A percentile compares a stretch with the other conserved stretches of the same genome.
Conservation (phyloP, 2,329 filamentous ascomycete species). For the Phialophora tarda region DNA sequence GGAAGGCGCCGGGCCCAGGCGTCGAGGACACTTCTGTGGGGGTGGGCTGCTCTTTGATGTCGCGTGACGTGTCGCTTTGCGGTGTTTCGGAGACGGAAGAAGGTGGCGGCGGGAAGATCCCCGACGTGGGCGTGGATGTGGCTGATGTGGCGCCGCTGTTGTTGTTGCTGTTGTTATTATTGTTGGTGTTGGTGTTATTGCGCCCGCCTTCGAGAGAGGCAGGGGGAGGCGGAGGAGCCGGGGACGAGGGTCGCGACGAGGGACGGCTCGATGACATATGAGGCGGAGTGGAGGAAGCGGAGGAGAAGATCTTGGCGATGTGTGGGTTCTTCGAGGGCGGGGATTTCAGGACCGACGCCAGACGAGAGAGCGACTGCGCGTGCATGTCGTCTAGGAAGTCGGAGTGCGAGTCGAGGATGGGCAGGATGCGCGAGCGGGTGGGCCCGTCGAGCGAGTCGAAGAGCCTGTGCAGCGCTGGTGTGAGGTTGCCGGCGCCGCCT, state of each 20-base stretch:
- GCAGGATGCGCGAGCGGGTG: conserved; percentile 55
- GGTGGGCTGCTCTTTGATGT: conserved; percentile 18
- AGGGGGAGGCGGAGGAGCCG: conserved; percentile 22
- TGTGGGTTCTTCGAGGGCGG: conserved; percentile 38
- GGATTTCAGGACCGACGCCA: conserved; percentile 62
- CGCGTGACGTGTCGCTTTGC: conserved; percentile 7
- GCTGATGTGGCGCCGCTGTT: conserved; percentile 36
- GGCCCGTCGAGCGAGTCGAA: conserved; percentile 56
- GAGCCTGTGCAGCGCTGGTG: conserved; percentile 48
- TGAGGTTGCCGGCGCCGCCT: conserved; percentile 51
- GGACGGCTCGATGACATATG: conserved; percentile 22
- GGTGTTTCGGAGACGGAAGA: neutral
- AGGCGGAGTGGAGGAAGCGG: conserved; percentile 5
- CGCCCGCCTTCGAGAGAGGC: neutral
- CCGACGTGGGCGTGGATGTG: conserved; percentile 14
- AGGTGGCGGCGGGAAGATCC: neutral
- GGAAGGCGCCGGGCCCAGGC: conserved; percentile 72
- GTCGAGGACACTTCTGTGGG: conserved; percentile 44
- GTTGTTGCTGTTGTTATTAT: neutral
- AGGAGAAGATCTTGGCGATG: conserved; percentile 36
- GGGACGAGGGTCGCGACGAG: conserved; percentile 25
- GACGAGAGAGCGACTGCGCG: conserved; percentile 59
- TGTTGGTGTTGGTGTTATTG: conserved; percentile 7
- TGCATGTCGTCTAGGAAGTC: conserved; percentile 64
- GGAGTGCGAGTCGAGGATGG: conserved; percentile 65